These are phyloP conservation scores for Verbascum thapsus DNA, from an alignment of 257 asterid genomes.

Conservation along the genomic window DNA sequence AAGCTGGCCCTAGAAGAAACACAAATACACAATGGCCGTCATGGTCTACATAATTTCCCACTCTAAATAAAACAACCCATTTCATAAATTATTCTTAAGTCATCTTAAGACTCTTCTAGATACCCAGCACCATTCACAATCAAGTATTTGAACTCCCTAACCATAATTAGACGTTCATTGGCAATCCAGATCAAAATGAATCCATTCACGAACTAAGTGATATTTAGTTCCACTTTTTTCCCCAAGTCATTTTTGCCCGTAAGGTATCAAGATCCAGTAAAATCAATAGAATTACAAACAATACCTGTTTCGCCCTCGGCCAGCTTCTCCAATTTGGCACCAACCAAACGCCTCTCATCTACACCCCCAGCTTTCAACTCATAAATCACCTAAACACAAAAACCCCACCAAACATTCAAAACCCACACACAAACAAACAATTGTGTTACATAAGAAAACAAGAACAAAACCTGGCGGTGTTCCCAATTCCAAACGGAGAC, in stretches of 20 bases:
- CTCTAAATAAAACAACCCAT: too few relatives aligned
- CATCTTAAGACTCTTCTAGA: too few relatives aligned
- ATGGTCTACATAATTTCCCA: too few relatives aligned
- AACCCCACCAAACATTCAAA: neutral
- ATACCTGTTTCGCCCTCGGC: constrained; percentile 97
- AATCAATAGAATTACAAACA: neutral
- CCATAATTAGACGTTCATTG: neutral
- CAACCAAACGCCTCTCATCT: constrained; percentile 96
- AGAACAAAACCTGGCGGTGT: constrained; percentile 76
- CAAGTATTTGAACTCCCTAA: constrained; percentile 12
- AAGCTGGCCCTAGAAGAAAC: too few relatives aligned
- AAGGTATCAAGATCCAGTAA: too few relatives aligned
- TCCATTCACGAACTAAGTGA: constrained; percentile 13
- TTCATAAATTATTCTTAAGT: too few relatives aligned
- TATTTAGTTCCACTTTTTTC: constrained; percentile 4
- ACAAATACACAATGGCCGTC: too few relatives aligned
- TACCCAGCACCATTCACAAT: constrained; percentile 7
- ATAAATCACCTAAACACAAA: constrained; percentile 71
- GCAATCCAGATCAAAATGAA: neutral
- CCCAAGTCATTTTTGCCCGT: neutral
- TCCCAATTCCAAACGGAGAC: constrained; percentile 99
- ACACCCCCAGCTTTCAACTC: constrained; percentile 99
- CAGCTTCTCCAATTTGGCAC: constrained; percentile 93
- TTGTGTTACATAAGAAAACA: neutral
- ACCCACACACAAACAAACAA: neutral